Evolutionary conservation across 371 early-diverging fungal species (phyloP), one percentile per base, ranked within the genome.

Genomic region (Zychaea mexicana): DNA sequence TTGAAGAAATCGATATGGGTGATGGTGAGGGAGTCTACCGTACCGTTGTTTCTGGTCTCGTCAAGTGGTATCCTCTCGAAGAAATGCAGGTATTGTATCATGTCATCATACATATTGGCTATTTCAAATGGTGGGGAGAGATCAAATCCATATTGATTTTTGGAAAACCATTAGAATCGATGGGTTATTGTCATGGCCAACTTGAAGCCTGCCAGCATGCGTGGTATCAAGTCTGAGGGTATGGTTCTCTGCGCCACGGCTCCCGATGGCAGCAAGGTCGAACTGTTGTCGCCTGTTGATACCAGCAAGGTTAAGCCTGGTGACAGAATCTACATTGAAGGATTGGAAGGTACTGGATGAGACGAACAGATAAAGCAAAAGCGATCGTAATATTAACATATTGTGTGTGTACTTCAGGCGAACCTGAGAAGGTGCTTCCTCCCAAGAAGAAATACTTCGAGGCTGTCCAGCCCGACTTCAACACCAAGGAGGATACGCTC

Each of bases 391-490:
- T 36, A 1, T 19, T 10, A n/a, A n/a, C n/a, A n/a, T n/a, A n/a
- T n/a, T 49, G 45, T 49, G 5, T 52, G 27, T 21, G 89, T 81
- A n/a, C n/a, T n/a, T n/a, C n/a, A n/a, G n/a, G n/a, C n/a, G 71
- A 87, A 73, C 70, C 97, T 91, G 97, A 96, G 69, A 90, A 88
- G 69, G 84, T 88, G 36, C 85, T 98, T 67, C 95, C 96, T 74
- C 97, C 98, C 71, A 98, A 98, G 88, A 96, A 94, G 88, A 98
- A 98, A 86, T 91, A 96, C 67, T 97, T 88, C 84, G 98, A 98
- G 75, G 90, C 95, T 30, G 90, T 98, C 55, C 97, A 97, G 83
- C 96, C 97, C 36, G 95, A 93, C 26, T 86, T 97, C 60, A 85
- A 88, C 56, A 96, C 97, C 36, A 84, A 91, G 38, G 89, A 89